Evolutionary conservation across 2,329 filamentous ascomycete genomes (phyloP).

Genomic region (Chalaropsis ovoidea): DNA sequence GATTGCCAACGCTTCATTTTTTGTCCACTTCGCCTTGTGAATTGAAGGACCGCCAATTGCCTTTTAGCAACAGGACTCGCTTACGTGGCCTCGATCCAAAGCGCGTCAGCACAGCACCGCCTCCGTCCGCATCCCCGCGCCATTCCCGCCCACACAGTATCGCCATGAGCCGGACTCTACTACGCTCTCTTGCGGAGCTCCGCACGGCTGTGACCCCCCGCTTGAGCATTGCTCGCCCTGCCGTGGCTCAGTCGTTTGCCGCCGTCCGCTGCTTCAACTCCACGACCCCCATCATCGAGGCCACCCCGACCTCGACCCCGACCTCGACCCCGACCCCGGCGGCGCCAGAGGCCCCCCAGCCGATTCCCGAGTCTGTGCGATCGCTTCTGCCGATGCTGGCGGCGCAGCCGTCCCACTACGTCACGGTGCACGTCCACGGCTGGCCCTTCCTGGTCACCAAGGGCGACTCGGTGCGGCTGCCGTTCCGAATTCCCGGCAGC

Average conservation of each 20-base stretch:
- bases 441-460: constrained; percentile 68
- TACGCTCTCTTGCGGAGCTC: constrained; percentile 54
- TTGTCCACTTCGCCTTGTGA: neutral
- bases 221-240: constrained; percentile 31
- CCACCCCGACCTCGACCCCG: constrained; percentile 30
- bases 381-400: constrained; percentile 59
- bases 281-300: constrained; percentile 21
- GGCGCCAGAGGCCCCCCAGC: constrained; percentile 42
- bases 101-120: neutral
- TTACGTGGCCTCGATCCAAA: neutral
- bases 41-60: neutral
- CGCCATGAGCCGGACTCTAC: constrained; percentile 49
- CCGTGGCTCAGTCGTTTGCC: constrained; percentile 40
- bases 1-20: neutral
- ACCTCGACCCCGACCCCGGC: constrained; percentile 32
- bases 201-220: constrained; percentile 34
- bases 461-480: constrained; percentile 65
- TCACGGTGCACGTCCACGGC: constrained; percentile 69
- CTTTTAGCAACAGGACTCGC: neutral
- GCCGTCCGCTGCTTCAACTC: constrained; percentile 36
- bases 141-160: neutral
- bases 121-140: neutral
- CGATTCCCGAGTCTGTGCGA: constrained; percentile 43
- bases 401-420: constrained; percentile 66
- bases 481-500: constrained; percentile 68